These are phyloP conservation scores for Tetracentron sinense DNA, from an alignment of 164 flowering plant species.

Conservation along the genomic window DNA sequence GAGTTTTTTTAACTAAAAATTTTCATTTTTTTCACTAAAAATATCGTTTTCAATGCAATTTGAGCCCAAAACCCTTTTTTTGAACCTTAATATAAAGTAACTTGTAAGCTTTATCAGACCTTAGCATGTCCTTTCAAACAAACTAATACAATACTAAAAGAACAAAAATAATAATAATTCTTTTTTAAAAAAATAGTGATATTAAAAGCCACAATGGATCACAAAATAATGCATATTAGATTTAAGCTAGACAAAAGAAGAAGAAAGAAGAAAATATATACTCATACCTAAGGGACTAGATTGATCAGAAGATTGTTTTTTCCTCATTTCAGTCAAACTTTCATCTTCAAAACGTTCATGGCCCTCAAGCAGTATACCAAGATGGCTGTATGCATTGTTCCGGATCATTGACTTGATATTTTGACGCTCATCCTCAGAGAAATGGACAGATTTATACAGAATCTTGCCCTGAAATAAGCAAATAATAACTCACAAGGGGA, in stretches of 20 bases:
- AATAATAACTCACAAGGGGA: background rate
- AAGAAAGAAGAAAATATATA: background rate
- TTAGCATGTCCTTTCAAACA: too few relatives aligned
- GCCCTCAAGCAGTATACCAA: conserved; percentile 92
- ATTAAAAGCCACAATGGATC: too few relatives aligned
- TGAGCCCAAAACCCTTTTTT: too few relatives aligned
- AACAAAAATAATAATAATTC: too few relatives aligned
- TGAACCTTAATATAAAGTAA: too few relatives aligned
- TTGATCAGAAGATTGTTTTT: conserved; percentile 25
- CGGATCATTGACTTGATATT: conserved; percentile 74
- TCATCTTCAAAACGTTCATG: conserved; percentile 98
- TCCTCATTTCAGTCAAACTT: conserved; percentile 33
- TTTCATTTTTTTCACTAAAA: too few relatives aligned
- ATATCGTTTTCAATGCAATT: too few relatives aligned
- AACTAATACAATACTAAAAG: too few relatives aligned
- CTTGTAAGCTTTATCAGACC: too few relatives aligned
- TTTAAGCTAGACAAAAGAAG: background rate
- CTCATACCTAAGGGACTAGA: conserved; percentile 29
- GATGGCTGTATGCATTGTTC: conserved; percentile 76
- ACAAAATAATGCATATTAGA: too few relatives aligned
- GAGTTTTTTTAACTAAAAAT: too few relatives aligned
- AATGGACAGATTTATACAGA: conserved; percentile 66
- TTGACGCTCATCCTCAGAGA: conserved; percentile 75
- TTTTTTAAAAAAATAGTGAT: too few relatives aligned
- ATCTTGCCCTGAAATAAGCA: conserved; percentile 72